A percentile compares a stretch with the other conserved stretches of the same genome.
These are phyloP conservation scores for Cokeromyces recurvatus DNA, from an alignment of 371 early-diverging fungal species.

Conservation along the genomic window DNA sequence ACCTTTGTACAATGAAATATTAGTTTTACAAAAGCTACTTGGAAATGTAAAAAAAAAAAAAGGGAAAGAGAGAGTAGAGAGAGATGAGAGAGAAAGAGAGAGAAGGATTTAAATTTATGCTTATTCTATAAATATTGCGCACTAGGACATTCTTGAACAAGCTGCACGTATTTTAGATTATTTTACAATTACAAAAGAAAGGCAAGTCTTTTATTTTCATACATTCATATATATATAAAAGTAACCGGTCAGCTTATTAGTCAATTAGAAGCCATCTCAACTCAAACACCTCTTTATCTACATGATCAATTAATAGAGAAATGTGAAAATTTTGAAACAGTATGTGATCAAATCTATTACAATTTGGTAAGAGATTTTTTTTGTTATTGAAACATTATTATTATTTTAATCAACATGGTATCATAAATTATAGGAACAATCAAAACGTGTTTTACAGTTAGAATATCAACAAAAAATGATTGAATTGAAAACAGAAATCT, in stretches of 20 bases:
- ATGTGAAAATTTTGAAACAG: constrained; percentile 42
- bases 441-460: constrained; percentile 36
- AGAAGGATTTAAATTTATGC: no score
- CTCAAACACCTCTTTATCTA: constrained; percentile 21
- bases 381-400: no score
- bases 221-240: no score
- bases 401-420: background rate
- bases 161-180: constrained; percentile 40
- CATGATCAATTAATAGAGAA: constrained; percentile 28
- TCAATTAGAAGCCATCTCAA: constrained; percentile 15
- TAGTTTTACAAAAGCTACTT: constrained; percentile 24
- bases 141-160: constrained; percentile 45
- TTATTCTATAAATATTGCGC: no score
- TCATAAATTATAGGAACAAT: constrained; percentile 30
- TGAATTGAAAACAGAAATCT: constrained; percentile 8
- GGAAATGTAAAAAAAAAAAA: constrained; percentile 17
- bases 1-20: constrained; percentile 36
- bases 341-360: constrained; percentile 45
- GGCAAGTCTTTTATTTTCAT: no score
- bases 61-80: background rate
- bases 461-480: constrained; percentile 30
- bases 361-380: constrained; percentile 27
- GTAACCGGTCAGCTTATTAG: no score
- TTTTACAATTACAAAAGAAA: constrained; percentile 25
- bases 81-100: no score